Percentiles rank a stretch among this genome's conserved stretches.
Conservation (phyloP, 306 rosid genomes). For the Crotalaria pallida region DNA sequence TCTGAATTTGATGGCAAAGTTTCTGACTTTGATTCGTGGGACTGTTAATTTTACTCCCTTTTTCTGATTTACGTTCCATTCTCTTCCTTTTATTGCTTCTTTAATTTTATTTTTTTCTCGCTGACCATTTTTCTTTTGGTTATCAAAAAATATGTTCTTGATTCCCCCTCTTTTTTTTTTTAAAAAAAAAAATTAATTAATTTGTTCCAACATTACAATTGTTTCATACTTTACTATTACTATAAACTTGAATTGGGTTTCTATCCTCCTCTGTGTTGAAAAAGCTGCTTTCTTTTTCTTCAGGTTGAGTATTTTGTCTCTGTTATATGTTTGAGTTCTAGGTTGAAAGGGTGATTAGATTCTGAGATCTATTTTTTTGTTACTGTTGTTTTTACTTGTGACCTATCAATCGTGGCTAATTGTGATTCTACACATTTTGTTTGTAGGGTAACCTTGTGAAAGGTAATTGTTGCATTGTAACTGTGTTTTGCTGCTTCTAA, state of each 20-base stretch:
- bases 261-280: not conserved
- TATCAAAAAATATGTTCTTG: too few relatives aligned
- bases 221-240: not conserved
- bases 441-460: not conserved
- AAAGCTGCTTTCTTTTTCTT: not conserved
- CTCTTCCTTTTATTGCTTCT: not conserved
- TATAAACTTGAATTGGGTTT: slow-evolving; percentile 9
- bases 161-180: too few relatives aligned
- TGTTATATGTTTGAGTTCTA: not conserved
- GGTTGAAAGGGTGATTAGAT: not conserved
- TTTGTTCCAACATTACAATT: not conserved
- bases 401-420: not conserved
- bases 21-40: not conserved
- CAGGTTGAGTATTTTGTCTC: not conserved
- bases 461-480: not conserved
- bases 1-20: not conserved
- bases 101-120: too few relatives aligned
- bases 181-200: too few relatives aligned
- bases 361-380: slow-evolving; percentile 19
- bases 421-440: not conserved
- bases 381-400: not conserved
- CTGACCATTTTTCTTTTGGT: not conserved
- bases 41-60: not conserved
- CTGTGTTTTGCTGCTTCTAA: not conserved
- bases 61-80: not conserved